Conservation (phyloP, 169 alveolate species). For the Plasmodium yoelii region DNA sequence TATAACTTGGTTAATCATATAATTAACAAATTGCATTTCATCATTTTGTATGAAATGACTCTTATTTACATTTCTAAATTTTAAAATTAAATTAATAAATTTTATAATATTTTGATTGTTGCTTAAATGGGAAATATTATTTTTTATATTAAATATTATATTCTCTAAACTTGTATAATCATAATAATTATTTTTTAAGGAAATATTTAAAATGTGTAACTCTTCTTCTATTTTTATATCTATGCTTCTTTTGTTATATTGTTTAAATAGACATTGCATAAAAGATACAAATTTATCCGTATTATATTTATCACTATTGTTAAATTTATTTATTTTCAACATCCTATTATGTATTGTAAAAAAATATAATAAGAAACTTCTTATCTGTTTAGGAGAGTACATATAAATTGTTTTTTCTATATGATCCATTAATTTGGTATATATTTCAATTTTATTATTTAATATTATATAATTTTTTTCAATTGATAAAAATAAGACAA, state of each 20-base stretch:
- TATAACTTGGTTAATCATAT: constrained; percentile 51
- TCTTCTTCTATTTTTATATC: constrained; percentile 46
- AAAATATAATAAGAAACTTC: constrained; percentile 13
- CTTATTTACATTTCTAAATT: constrained; percentile 1
- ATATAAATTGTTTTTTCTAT: constrained; percentile 8
- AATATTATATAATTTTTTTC: constrained; percentile 22
- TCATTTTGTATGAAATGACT: background rate
- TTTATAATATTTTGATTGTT: constrained; percentile 15
- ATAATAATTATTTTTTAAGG: constrained; percentile 26
- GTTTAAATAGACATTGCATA: constrained; percentile 9
- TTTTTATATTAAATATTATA: constrained; percentile 66
- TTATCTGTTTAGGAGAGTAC: constrained; percentile 37
- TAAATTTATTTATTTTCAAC: background rate
- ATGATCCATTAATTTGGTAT: constrained; percentile 8
- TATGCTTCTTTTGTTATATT: constrained; percentile 29
- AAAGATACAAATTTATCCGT: background rate
- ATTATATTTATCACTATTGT: background rate
- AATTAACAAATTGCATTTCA: constrained; percentile 11
- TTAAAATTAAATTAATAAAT: constrained; percentile 23
- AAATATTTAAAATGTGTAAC: constrained; percentile 5
- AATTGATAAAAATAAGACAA: constrained; percentile 15
- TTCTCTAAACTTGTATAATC: constrained; percentile 42
- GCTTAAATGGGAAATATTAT: constrained; percentile 24
- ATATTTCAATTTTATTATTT: constrained; percentile 10
- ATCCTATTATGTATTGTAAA: constrained; percentile 24